phyloP scores from a whole-genome alignment of 148 eudicot species.

The Dysphania ambrosioides region DNA sequence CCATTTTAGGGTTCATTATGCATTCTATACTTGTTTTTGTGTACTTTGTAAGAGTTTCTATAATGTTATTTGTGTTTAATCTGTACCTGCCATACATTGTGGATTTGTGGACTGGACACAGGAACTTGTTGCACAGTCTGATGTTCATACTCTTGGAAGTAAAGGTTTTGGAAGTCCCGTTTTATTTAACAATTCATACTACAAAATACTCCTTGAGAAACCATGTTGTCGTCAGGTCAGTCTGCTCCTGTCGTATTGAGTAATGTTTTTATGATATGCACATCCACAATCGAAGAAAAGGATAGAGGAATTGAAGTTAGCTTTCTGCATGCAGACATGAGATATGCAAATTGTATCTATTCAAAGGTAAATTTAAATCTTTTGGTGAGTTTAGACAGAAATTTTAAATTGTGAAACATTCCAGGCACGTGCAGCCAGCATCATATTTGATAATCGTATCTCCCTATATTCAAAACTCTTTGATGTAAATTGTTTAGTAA shows the following conservation, averaged over 20 bases:
- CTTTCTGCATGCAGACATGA: no score
- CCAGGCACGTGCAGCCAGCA: not conserved
- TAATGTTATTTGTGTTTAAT: no score
- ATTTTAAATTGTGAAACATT: no score
- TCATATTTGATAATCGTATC: not conserved
- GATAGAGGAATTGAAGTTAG: not conserved
- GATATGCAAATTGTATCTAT: no score
- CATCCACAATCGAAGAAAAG: not conserved
- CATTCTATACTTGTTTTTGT: no score
- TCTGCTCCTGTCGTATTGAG: not conserved
- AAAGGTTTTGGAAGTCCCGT: slow-evolving; percentile 91
- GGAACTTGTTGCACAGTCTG: slow-evolving; percentile 87
- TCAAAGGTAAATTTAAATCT: no score
- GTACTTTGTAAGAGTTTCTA: no score
- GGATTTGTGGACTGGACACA: slow-evolving; percentile 59
- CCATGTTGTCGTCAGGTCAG: slow-evolving; percentile 78
- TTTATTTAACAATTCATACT: slow-evolving; percentile 85
- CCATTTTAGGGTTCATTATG: no score
- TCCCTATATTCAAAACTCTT: not conserved
- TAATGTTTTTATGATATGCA: not conserved
- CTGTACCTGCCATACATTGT: slow-evolving; percentile 2
- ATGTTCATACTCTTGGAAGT: slow-evolving; percentile 90
- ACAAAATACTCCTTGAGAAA: slow-evolving; percentile 74
- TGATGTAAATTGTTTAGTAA: not conserved
- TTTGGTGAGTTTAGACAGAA: no score